A percentile compares a stretch with the other conserved stretches of the same genome.
Conservation (phyloP, 2,329 filamentous ascomycete species). For the Fusarium nisikadoi region DNA sequence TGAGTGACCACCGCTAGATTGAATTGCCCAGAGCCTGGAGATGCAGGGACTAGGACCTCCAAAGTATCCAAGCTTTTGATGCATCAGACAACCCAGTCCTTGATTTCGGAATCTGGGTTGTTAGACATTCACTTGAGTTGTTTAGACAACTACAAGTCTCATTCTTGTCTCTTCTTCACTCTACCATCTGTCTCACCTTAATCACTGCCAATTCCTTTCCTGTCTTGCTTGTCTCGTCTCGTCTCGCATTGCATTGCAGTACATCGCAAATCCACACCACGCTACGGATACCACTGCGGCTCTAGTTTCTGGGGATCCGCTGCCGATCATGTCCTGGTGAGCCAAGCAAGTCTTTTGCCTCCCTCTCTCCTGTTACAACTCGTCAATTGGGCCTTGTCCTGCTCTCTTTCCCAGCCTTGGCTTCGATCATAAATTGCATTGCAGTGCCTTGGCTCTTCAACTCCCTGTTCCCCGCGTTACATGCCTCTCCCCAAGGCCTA, state of each 20-base stretch:
- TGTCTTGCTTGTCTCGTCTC: background rate
- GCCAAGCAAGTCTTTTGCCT: slow-evolving; percentile 37
- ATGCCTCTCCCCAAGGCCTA: slow-evolving; percentile 7
- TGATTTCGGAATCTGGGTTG: slow-evolving; percentile 5
- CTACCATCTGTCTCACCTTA: slow-evolving; percentile 6
- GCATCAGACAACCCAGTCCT: slow-evolving; percentile 20
- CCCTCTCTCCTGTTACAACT: slow-evolving; percentile 21
- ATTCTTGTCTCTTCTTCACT: background rate
- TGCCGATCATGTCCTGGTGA: slow-evolving; percentile 43
- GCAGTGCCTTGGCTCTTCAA: slow-evolving; percentile 3
- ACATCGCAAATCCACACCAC: background rate
- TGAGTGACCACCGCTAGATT: slow-evolving; percentile 36
- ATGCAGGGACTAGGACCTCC: slow-evolving; percentile 31
- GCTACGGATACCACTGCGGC: slow-evolving; percentile 14
- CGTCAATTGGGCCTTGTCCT: slow-evolving; percentile 12
- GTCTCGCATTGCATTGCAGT: slow-evolving; percentile 5
- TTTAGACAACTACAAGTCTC: background rate
- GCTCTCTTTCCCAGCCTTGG: slow-evolving; percentile 14
- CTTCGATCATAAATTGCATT: slow-evolving; percentile 17
- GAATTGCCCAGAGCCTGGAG: slow-evolving; percentile 28
- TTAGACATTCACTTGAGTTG: background rate
- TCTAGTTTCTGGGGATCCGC: slow-evolving; percentile 31
- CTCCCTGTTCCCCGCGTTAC: slow-evolving; percentile 29
- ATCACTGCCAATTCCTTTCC: slow-evolving; percentile 16
- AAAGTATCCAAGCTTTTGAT: slow-evolving; percentile 33